Percentiles rank a stretch among this genome's conserved stretches.
Conservation (phyloP, 2,329 filamentous ascomycete species). For the Ophiostoma montium region DNA sequence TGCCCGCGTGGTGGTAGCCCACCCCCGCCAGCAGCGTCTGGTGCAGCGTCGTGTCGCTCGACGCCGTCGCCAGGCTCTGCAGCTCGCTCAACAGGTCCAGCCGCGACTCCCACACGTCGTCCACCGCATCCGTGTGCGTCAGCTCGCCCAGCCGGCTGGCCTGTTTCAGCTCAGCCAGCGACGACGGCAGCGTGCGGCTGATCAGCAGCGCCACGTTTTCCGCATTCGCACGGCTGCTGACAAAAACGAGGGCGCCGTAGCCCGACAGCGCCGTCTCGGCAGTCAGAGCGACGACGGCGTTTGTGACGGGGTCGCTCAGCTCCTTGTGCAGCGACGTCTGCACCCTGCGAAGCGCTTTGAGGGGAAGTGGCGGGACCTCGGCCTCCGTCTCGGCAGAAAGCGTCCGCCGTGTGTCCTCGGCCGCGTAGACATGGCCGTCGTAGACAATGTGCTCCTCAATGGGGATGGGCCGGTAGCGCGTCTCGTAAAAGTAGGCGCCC, state of each 20-base stretch:
- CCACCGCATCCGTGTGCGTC: neutral
- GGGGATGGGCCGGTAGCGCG: conserved; percentile 59
- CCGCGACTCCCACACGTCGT: conserved; percentile 38
- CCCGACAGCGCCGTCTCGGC: conserved; percentile 54
- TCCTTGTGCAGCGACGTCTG: conserved; percentile 44
- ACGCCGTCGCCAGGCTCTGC: conserved; percentile 34
- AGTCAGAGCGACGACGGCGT: conserved; percentile 56
- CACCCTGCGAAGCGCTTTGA: conserved; percentile 33
- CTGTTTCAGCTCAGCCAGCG: conserved; percentile 24
- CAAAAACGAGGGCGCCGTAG: conserved; percentile 61
- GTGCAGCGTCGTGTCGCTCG: conserved; percentile 43
- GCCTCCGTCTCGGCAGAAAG: neutral
- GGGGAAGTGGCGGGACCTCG: conserved; percentile 5
- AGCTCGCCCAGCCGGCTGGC: neutral
- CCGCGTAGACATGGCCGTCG: conserved; percentile 52
- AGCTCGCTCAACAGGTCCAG: conserved; percentile 52
- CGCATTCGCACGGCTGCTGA: conserved; percentile 51
- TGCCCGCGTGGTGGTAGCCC: conserved; percentile 57
- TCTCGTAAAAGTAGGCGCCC: conserved; percentile 55
- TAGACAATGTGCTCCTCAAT: conserved; percentile 63
- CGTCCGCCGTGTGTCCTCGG: conserved; percentile 31
- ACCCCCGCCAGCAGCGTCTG: conserved; percentile 53
- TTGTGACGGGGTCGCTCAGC: conserved; percentile 49
- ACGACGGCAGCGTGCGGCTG: conserved; percentile 46
- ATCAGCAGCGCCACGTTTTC: conserved; percentile 56